A percentile compares a stretch with the other conserved stretches of the same genome.
phyloP scores from a whole-genome alignment of 202 grass and related monocot species.

The Digitaria exilis region DNA sequence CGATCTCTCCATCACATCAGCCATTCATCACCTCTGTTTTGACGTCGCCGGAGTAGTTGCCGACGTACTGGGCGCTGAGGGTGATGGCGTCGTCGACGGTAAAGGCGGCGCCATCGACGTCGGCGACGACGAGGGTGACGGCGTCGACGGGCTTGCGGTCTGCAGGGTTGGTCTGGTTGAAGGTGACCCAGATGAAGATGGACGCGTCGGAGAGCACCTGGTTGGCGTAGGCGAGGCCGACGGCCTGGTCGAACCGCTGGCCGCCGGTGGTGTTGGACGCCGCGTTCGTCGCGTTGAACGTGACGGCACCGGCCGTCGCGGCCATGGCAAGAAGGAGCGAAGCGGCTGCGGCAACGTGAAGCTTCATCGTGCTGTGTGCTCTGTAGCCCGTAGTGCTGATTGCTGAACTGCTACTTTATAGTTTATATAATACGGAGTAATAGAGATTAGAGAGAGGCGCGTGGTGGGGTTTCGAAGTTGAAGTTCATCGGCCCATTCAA shows the following conservation, averaged over 20 bases:
- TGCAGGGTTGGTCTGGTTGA: conserved; percentile 38
- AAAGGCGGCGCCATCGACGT: conserved; percentile 53
- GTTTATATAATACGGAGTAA: neutral
- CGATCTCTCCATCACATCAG: too few relatives aligned
- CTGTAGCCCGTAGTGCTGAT: neutral
- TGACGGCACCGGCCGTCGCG: conserved; percentile 44
- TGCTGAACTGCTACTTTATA: neutral
- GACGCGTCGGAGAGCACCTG: conserved; percentile 63
- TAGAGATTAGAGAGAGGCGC: too few relatives aligned
- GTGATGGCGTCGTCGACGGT: conserved; percentile 57
- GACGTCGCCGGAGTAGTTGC: conserved; percentile 54
- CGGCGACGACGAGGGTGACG: conserved; percentile 57
- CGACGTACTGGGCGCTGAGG: conserved; percentile 63
- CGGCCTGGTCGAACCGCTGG: conserved; percentile 50
- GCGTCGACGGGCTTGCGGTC: conserved; percentile 51
- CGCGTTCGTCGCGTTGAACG: conserved; percentile 62
- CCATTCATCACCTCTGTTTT: conserved; percentile 37
- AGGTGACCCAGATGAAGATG: conserved; percentile 63
- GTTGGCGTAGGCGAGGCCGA: conserved; percentile 63
- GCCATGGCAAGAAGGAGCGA: neutral
- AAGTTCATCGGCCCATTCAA: neutral
- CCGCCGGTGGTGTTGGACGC: conserved; percentile 58
- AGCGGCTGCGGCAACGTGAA: neutral
- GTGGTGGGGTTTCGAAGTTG: neutral
- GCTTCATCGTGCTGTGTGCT: neutral